Evolutionary conservation across 2,329 filamentous ascomycete genomes (phyloP).

Genomic region (Cercospora sp.): DNA sequence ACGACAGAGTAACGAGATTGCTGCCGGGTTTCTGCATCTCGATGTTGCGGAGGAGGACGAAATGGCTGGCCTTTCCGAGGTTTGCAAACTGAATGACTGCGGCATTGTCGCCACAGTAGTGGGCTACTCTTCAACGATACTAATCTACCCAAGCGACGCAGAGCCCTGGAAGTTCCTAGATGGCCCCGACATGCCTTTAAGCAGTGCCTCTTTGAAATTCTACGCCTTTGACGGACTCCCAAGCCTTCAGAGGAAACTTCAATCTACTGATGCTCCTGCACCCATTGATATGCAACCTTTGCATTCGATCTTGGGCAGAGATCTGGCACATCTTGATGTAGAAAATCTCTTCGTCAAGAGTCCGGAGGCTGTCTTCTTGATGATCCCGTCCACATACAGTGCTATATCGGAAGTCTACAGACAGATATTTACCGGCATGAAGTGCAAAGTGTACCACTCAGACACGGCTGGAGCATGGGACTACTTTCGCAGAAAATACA

Average conservation of each 20-base stretch:
- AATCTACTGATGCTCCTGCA: background rate
- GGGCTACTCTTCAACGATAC: conserved; percentile 21
- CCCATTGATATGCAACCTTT: background rate
- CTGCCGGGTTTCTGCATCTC: conserved; percentile 1
- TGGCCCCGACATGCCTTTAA: background rate
- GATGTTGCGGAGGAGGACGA: conserved; percentile 7
- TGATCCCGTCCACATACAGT: conserved; percentile 28
- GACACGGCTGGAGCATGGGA: conserved; percentile 32
- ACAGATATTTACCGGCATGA: conserved; percentile 25
- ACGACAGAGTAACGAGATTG: background rate
- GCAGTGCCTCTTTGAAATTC: conserved; percentile 19
- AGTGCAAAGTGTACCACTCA: conserved; percentile 33
- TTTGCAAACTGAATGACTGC: conserved; percentile 27
- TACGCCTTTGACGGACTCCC: conserved; percentile 19
- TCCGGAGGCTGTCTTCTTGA: conserved; percentile 30
- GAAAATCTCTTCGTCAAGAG: conserved; percentile 14
- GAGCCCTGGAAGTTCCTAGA: conserved; percentile 36
- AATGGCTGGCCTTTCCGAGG: conserved; percentile 24
- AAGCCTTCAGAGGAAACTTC: background rate
- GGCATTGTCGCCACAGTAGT: conserved; percentile 26
- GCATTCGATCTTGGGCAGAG: background rate
- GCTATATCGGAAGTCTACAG: conserved; percentile 29
- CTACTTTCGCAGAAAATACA: conserved; percentile 27
- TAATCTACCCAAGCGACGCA: conserved; percentile 32
- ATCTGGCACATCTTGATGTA: conserved; percentile 16